Conservation (phyloP, 208 protist genomes). For the Acanthamoeba triangularis region DNA sequence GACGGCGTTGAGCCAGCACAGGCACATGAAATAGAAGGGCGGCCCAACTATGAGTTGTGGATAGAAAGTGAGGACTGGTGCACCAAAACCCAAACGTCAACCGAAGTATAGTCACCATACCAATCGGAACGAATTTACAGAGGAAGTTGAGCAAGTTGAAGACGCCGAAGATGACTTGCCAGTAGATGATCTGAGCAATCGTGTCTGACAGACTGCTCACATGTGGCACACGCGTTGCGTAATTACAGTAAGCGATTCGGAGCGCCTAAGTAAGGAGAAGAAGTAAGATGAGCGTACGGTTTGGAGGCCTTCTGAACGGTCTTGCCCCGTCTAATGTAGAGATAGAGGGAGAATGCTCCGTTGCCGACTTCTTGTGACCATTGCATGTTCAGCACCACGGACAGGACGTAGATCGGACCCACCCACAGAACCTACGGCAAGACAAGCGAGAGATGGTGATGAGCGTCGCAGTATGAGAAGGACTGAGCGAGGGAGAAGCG, state of each 20-base stretch:
- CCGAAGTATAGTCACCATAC: not conserved
- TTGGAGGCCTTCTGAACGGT: conserved; percentile 52
- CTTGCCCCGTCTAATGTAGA: conserved; percentile 25
- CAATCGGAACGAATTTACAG: conserved; percentile 65
- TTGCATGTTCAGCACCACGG: conserved; percentile 70
- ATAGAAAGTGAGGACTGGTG: not conserved
- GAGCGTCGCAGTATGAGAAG: not conserved
- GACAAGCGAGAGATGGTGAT: not conserved
- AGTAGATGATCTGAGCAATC: conserved; percentile 58
- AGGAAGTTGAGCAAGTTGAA: conserved; percentile 67
- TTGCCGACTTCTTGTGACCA: conserved; percentile 65
- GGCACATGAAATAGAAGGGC: conserved; percentile 56
- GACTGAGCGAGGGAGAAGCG: not conserved
- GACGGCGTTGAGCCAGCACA: conserved; percentile 68
- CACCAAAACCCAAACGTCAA: not conserved
- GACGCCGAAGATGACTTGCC: conserved; percentile 65
- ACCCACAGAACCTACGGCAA: conserved; percentile 57
- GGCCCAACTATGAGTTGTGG: conserved; percentile 24
- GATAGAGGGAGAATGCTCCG: conserved; percentile 55
- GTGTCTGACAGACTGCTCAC: conserved; percentile 1
- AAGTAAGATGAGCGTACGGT: conserved; percentile 19
- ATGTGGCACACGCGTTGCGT: not conserved
- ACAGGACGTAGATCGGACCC: conserved; percentile 68
- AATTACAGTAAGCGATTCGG: not conserved
- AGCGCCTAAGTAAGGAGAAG: not conserved